These are phyloP conservation scores for Pyrenochaeta sp. DNA, from an alignment of 2,329 filamentous ascomycete species.

Conservation along the genomic window DNA sequence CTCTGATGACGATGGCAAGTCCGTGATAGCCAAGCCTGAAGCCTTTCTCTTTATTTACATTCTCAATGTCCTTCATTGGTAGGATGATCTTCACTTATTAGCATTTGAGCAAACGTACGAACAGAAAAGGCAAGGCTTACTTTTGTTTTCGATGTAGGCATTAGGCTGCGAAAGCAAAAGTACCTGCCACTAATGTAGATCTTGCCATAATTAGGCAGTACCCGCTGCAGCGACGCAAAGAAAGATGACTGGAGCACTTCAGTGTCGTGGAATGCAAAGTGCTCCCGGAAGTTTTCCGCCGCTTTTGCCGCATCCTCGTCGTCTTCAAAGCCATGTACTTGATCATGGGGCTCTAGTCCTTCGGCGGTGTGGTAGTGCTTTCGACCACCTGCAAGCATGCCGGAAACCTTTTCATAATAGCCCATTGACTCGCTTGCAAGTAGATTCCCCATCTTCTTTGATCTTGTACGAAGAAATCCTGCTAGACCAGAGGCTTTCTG, in stretches of 20 bases:
- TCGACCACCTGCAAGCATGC: constrained; percentile 92
- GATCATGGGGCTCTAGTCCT: constrained; percentile 69
- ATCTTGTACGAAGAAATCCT: constrained; percentile 79
- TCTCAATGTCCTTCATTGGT: constrained; percentile 89
- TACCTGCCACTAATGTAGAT: constrained; percentile 89
- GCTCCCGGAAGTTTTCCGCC: constrained; percentile 77
- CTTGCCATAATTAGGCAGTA: constrained; percentile 92
- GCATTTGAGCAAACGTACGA: too few species aligned
- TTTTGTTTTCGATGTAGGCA: constrained; percentile 90
- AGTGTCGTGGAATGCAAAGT: constrained; percentile 85
- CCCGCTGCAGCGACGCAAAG: constrained; percentile 89
- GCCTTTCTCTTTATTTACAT: constrained; percentile 91
- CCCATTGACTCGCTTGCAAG: constrained; percentile 92
- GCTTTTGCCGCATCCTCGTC: constrained; percentile 62
- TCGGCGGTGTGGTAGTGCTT: constrained; percentile 85
- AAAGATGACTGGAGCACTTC: constrained; percentile 89
- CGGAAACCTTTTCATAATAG: constrained; percentile 95
- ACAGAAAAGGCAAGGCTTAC: too few species aligned
- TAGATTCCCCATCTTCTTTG: constrained; percentile 81
- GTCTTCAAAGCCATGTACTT: constrained; percentile 62
- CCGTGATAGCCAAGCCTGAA: constrained; percentile 92
- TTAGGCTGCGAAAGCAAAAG: constrained; percentile 90
- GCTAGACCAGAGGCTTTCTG: constrained; percentile 85
- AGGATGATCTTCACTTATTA: constrained; percentile 68
- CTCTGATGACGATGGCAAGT: constrained; percentile 88